Base-by-base conservation (phyloP, 2,329 filamentous ascomycete species). In the Xylariaceae sp. region DNA sequence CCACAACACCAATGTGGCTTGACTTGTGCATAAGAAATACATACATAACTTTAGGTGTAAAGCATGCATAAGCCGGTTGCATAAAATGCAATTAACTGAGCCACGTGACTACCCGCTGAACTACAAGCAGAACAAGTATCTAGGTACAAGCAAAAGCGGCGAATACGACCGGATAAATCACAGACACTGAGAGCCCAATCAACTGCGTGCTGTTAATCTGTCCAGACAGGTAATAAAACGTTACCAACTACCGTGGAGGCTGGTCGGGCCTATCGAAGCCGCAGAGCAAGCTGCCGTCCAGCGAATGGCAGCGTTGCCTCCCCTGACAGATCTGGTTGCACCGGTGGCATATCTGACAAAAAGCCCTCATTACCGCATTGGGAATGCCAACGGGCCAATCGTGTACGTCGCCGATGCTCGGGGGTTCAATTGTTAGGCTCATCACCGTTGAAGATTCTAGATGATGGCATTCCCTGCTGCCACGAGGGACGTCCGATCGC, bases 281-380 rank as follows among this genome's bases (percentile, higher is more conserved):
- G 47, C 39, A 42, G 47, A 43, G 47, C 43, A 45, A 45, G 43
- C 43, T 19, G 43, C 43, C 31, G 46, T 42, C 55, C 39, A 47
- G 50, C 55, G 52, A 54, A 55, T 58, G 34, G 41, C 49, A 54
- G 48, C 27, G 45, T 34, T 26, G 34, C 6, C 43, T 50, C 50
- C 50, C 58, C 55, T 58, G 56, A 35, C 53, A 55, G 51, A 55
- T 59, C 47, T 54, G 32, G 31, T n/a, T 48, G 47, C 35, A 54
- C 53, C 53, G 32, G 35, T 26, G 44, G 45, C 27, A 50, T 58
- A 41, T 54, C 26, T n/a, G 26, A 62, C 60, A 62, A 61, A 62
- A 62, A 59, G 61, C 60, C 60, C 53, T 57, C 40, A 12, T 55
- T 62, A 51, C 60, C 55, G 27, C 27, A 55, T 62, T 56, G 27